Evolutionary conservation across 495 filamentous ascomycete species (phyloP), one percentile per base, ranked within the genome.

Genomic region (Thermothielavioides terrestris): DNA sequence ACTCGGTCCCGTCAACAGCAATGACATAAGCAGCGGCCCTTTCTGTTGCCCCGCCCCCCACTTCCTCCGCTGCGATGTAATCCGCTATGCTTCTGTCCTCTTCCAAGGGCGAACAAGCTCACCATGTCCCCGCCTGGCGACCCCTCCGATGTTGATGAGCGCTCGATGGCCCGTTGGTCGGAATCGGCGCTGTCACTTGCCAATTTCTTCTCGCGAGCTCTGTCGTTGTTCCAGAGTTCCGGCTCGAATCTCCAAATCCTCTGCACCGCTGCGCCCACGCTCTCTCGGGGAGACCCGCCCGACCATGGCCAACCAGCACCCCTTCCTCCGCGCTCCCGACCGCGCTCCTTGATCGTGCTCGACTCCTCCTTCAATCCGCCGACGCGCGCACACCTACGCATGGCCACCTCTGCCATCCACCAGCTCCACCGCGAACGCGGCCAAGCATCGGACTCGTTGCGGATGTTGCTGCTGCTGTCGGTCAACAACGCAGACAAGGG

Each of bases 301-400:
- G 14, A 43, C 8, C 8, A 47, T 18, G 31, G 12, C 11, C 38
- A 49, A 3, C 62, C 55, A 5, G 20, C 37, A 6, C 48, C 56
- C 0, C 41, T 60, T 10, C 57, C 62, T 11, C 64, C 70, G 3
- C 31, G 30, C 1, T 26, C 17, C 4, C 57, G 46, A 6, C 65
- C 68, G 0, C 52, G 47, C 1, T 53, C 54, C 3, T 76, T 97
- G 56, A 84, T 89, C 64, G 80, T 97, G 53, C 81, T 97, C 57
- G 91, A 97, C 66, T 94, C 90, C 2, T 91, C 86, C 48, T 97
- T 95, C 78, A 97, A 97, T 61, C 91, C 91, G 14, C 91, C 91
- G 9, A 91, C 89, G 2, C 71, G 77, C 31, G 91, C 91, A 10
- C 91, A 96, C 64, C 74, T 85, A 43, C 73, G 72, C 42, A 88